Conservation (phyloP, 2,329 filamentous ascomycete species). For the Chalaropsis thielavioides region DNA sequence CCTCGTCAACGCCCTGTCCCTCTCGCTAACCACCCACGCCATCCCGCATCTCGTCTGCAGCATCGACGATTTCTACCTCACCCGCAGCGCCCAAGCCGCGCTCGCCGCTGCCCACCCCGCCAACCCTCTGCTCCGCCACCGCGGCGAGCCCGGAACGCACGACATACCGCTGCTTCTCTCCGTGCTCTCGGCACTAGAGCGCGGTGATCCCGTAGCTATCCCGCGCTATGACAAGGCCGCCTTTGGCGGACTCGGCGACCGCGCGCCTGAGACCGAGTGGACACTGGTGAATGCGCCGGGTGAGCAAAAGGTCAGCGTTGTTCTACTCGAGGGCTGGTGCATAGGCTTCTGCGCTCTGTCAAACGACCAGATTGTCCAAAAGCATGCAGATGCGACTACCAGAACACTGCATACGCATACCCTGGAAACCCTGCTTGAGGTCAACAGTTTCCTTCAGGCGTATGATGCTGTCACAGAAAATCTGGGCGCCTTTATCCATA, state of each 20-base stretch:
- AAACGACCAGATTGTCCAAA: conserved; percentile 36
- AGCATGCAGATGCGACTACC: conserved; percentile 33
- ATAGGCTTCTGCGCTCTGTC: conserved; percentile 61
- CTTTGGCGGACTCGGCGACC: conserved; percentile 62
- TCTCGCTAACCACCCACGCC: conserved; percentile 41
- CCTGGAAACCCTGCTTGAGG: conserved; percentile 35
- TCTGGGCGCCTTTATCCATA: conserved; percentile 42
- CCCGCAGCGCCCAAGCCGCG: conserved; percentile 50
- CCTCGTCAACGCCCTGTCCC: conserved; percentile 53
- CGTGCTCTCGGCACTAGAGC: conserved; percentile 37
- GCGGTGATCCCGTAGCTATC: conserved; percentile 43
- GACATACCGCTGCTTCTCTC: conserved; percentile 44
- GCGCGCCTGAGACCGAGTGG: conserved; percentile 50
- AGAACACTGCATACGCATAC: conserved; percentile 35
- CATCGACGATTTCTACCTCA: conserved; percentile 82
- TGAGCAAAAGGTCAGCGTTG: conserved; percentile 40
- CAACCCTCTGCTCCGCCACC: conserved; percentile 65
- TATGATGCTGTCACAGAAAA: conserved; percentile 38
- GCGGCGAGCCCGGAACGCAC: conserved; percentile 74
- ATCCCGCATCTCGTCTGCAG: conserved; percentile 54
- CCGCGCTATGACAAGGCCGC: conserved; percentile 76
- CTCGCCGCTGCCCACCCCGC: conserved; percentile 50
- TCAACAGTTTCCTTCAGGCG: conserved; percentile 34
- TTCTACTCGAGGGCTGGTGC: conserved; percentile 86
- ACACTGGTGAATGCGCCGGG: conserved; percentile 37